A percentile compares a stretch with the other conserved stretches of the same genome.
These are phyloP conservation scores for Telfairia occidentalis DNA, from an alignment of 331 rosid genomes.

Conservation along the genomic window DNA sequence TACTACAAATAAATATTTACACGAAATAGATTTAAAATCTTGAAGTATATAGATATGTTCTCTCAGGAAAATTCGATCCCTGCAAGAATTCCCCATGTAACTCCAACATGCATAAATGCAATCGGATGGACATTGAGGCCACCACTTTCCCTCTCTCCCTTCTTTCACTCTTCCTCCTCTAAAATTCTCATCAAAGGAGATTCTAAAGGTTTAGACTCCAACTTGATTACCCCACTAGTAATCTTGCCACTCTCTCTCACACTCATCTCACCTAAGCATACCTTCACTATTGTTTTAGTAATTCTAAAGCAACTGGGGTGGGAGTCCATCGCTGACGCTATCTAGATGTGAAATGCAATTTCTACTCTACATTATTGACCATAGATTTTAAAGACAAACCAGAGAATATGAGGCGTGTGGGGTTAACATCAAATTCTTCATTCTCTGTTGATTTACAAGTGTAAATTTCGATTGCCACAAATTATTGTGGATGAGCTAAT, in stretches of 20 bases:
- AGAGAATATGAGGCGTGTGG: neutral
- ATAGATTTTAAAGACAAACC: neutral
- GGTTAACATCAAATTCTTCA: neutral
- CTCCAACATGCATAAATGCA: neutral
- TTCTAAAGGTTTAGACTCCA: no score
- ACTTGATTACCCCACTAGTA: no score
- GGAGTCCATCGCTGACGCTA: neutral
- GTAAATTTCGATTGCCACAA: neutral
- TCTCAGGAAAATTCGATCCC: neutral
- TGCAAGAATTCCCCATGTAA: neutral
- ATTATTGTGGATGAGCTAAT: neutral
- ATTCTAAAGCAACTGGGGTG: neutral
- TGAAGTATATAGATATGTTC: neutral
- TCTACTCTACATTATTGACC: neutral
- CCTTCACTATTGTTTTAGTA: neutral
- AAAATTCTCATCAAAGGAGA: no score
- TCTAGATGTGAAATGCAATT: neutral
- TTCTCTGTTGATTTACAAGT: neutral
- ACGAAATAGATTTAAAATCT: neutral
- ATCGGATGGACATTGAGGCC: no score
- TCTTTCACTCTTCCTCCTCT: no score
- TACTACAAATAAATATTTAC: constrained; percentile 1
- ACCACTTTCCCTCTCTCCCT: no score
- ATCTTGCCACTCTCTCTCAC: neutral
- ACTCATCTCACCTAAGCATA: neutral